A percentile compares a stretch with the other conserved stretches of the same genome.
These are phyloP conservation scores for Erysimum pusillum DNA, from an alignment of 441 rosid species.

Conservation along the genomic window DNA sequence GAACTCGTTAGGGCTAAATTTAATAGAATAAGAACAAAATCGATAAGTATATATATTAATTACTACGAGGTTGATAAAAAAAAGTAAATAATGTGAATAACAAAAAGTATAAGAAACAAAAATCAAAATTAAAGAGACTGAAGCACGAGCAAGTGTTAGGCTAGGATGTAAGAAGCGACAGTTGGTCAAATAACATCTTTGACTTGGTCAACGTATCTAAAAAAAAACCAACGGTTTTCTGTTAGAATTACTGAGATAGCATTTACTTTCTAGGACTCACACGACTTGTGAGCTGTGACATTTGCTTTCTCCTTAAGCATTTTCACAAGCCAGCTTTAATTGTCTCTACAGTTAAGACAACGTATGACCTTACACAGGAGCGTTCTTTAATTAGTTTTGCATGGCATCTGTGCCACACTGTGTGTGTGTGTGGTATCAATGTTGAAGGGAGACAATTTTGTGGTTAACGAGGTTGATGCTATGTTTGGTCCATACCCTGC, in stretches of 20 bases:
- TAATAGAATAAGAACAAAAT: no score
- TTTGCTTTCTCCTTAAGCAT: constrained; percentile 41
- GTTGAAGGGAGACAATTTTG: constrained; percentile 46
- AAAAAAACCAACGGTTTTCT: constrained; percentile 16
- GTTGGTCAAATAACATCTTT: no score
- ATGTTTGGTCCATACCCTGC: constrained; percentile 43
- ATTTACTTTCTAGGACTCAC: neutral
- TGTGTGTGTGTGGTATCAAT: constrained; percentile 18
- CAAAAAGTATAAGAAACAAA: no score
- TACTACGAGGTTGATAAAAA: no score
- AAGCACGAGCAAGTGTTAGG: no score
- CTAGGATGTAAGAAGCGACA: no score
- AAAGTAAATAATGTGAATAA: no score
- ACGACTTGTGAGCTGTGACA: constrained; percentile 19
- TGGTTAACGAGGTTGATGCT: constrained; percentile 40
- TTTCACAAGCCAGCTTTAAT: constrained; percentile 18
- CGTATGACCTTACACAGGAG: constrained; percentile 36
- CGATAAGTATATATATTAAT: no score
- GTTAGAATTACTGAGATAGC: constrained; percentile 11
- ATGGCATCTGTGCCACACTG: constrained; percentile 10
- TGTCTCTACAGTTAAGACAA: constrained; percentile 34
- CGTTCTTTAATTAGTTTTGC: neutral
- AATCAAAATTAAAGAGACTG: no score
- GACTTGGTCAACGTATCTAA: constrained; percentile 22
- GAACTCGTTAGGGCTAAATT: no score